Percentiles rank a stretch among this genome's conserved stretches.
Conservation (phyloP, 1,284 basidiomycete genomes). For the Moesziomyces sp. region DNA sequence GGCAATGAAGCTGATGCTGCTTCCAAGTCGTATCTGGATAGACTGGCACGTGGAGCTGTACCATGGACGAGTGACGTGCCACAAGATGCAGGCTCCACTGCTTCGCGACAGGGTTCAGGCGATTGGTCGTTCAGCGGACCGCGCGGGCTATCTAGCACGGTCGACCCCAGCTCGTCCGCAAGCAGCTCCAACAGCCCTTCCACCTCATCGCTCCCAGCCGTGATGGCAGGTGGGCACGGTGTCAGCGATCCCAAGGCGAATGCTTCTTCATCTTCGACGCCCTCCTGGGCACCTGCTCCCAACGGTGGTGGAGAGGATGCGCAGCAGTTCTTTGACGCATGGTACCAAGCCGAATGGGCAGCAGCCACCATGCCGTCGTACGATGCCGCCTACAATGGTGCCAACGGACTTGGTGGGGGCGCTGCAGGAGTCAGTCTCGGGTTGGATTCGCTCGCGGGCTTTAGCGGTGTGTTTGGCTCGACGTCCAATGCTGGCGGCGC, state of each 20-base stretch:
- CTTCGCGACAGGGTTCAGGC: constrained; percentile 30
- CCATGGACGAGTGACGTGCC: constrained; percentile 3
- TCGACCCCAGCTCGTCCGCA: constrained; percentile 22
- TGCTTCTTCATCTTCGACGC: constrained; percentile 34
- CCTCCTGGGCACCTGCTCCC: constrained; percentile 11
- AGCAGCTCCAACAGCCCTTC: constrained; percentile 36
- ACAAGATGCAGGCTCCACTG: constrained; percentile 17
- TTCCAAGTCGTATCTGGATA: constrained; percentile 1
- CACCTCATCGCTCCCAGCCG: constrained; percentile 26
- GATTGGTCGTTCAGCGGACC: constrained; percentile 34
- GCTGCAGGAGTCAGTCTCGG: constrained; percentile 36
- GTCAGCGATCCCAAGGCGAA: constrained; percentile 10
- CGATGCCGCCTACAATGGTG: constrained; percentile 40
- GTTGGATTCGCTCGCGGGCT: constrained; percentile 29
- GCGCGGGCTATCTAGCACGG: constrained; percentile 12
- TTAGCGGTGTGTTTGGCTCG: constrained; percentile 20
- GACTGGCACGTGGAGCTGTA: background rate
- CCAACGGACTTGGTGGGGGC: constrained; percentile 28
- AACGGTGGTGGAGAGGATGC: constrained; percentile 46
- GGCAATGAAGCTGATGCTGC: background rate
- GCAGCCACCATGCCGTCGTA: constrained; percentile 48
- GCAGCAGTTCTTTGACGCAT: constrained; percentile 51
- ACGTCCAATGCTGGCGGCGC: constrained; percentile 1
- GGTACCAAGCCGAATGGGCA: constrained; percentile 56
- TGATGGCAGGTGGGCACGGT: constrained; percentile 1